These are phyloP conservation scores for Geopyxis carbonaria DNA, from an alignment of 495 filamentous ascomycete genomes.

Conservation along the genomic window DNA sequence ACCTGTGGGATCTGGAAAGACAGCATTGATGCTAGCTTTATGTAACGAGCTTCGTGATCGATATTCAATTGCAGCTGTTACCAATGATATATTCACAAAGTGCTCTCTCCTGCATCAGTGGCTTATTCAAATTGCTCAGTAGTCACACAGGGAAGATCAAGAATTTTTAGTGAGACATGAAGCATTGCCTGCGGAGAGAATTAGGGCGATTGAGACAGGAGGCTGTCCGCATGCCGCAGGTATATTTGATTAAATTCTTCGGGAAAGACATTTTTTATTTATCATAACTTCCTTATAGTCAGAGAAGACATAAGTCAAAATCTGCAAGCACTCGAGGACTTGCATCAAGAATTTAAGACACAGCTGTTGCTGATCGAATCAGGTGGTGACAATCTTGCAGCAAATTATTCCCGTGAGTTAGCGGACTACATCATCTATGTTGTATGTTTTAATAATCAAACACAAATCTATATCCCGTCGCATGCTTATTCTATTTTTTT, in stretches of 20 bases:
- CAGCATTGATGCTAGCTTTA: slow-evolving; percentile 82
- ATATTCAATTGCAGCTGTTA: slow-evolving; percentile 84
- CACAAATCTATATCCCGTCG: not conserved
- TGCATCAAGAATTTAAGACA: slow-evolving; percentile 56
- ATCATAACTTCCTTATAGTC: slow-evolving; percentile 29
- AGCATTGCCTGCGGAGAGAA: slow-evolving; percentile 65
- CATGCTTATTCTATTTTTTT: not conserved
- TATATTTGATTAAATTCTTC: slow-evolving; percentile 8
- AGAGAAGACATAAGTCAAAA: slow-evolving; percentile 93
- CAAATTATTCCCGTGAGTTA: slow-evolving; percentile 84
- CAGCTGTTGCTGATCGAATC: slow-evolving; percentile 77
- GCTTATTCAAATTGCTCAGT: slow-evolving; percentile 4
- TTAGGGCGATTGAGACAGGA: slow-evolving; percentile 92
- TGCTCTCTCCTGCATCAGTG: slow-evolving; percentile 12
- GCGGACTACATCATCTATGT: slow-evolving; percentile 98
- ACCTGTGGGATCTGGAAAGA: slow-evolving; percentile 94
- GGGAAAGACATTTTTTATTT: not conserved
- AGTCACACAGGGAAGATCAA: slow-evolving; percentile 57
- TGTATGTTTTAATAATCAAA: slow-evolving; percentile 7
- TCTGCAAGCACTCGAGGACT: slow-evolving; percentile 73
- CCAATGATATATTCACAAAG: slow-evolving; percentile 96
- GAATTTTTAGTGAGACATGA: slow-evolving; percentile 82
- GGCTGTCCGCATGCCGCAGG: slow-evolving; percentile 86
- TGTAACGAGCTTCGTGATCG: slow-evolving; percentile 58
- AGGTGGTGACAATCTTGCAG: slow-evolving; percentile 90